phyloP scores from a whole-genome alignment of 495 filamentous ascomycete genomes.

The Xylaria grammica region DNA sequence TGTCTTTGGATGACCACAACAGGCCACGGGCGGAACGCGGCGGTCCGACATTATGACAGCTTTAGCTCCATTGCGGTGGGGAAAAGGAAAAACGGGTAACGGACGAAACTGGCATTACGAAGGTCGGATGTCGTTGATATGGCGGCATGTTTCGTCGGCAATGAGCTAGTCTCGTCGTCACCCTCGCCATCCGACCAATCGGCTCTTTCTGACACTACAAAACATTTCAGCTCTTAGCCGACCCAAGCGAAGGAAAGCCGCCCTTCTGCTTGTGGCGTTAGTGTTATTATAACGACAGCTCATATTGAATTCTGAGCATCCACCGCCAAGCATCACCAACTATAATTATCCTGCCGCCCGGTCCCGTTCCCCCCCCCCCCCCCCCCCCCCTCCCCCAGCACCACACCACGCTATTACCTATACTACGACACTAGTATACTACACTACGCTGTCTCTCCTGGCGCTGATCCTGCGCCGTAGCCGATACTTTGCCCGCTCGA shows the following conservation, averaged over 20 bases:
- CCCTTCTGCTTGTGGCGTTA: neutral
- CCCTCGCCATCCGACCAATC: conserved; percentile 9
- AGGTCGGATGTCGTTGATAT: conserved; percentile 24
- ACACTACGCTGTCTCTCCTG: too few relatives aligned
- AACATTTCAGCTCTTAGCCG: conserved; percentile 5
- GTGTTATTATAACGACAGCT: conserved; percentile 1
- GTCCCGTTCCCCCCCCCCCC: too few relatives aligned
- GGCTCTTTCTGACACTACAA: neutral
- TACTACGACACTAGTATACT: too few relatives aligned
- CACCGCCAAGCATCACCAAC: neutral
- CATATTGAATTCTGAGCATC: neutral
- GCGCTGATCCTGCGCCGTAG: too few relatives aligned
- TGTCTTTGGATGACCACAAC: conserved; percentile 21
- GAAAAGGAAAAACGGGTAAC: conserved; percentile 17
- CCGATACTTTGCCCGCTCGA: neutral
- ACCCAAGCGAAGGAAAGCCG: conserved; percentile 5
- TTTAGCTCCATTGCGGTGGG: conserved; percentile 22
- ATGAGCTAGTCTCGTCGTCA: conserved; percentile 1
- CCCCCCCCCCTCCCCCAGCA: too few relatives aligned
- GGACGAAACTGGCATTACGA: conserved; percentile 28
- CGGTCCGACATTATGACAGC: conserved; percentile 20
- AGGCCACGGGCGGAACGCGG: conserved; percentile 17
- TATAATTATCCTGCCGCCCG: too few relatives aligned
- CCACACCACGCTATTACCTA: too few relatives aligned
- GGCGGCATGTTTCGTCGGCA: conserved; percentile 21